Conservation (phyloP, 148 eudicot genomes). For the Amaranthus cruentus region DNA sequence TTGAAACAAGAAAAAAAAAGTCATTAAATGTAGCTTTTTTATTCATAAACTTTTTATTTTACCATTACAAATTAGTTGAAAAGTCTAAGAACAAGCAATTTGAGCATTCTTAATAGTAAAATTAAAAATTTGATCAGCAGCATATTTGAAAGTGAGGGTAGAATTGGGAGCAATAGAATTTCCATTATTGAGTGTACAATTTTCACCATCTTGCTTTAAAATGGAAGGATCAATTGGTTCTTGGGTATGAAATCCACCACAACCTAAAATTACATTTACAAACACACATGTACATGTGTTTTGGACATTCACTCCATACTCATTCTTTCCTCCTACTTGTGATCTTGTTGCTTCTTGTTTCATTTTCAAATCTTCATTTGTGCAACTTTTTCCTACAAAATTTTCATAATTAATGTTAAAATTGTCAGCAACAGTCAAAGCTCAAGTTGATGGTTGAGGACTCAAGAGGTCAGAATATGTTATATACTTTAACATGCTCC, state of each 20-base stretch:
- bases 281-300: constrained; percentile 16
- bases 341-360: background rate
- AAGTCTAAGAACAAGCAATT: constrained; percentile 10
- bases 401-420: too few relatives aligned
- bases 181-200: constrained; percentile 11
- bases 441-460: too few relatives aligned
- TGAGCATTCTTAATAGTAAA: constrained; percentile 6
- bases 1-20: too few relatives aligned
- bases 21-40: too few relatives aligned
- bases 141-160: constrained; percentile 8
- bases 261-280: background rate
- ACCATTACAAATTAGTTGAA: too few relatives aligned
- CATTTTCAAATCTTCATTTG: background rate
- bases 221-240: constrained; percentile 5
- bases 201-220: constrained; percentile 11
- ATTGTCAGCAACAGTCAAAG: background rate
- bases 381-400: background rate
- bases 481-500: too few relatives aligned
- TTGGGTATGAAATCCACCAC: constrained; percentile 16
- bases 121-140: background rate
- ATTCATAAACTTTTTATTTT: too few relatives aligned
- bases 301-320: background rate
- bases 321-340: constrained; percentile 3
- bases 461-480: too few relatives aligned
- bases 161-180: background rate